A percentile compares a stretch with the other conserved stretches of the same genome.
Conservation (phyloP, 768 basidiomycete species). For the Gloeostereum incarnatum region DNA sequence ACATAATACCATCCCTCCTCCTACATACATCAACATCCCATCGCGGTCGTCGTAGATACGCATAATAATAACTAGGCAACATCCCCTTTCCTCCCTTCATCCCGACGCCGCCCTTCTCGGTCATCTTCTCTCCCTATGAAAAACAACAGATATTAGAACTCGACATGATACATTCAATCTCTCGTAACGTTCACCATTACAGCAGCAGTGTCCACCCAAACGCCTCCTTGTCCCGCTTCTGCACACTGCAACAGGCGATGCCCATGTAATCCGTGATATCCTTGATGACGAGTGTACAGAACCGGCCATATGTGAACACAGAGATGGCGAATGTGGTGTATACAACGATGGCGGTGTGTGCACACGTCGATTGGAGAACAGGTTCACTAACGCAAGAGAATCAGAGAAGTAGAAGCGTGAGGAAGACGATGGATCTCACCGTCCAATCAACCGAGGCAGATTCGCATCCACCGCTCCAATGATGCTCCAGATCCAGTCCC, state of each 20-base stretch:
- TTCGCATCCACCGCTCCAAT: constrained; percentile 81
- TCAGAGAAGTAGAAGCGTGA: background rate
- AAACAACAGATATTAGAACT: too few relatives aligned
- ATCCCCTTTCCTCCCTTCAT: too few relatives aligned
- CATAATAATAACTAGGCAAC: too few relatives aligned
- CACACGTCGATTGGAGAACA: constrained; percentile 61
- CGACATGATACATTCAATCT: too few relatives aligned
- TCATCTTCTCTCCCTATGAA: too few relatives aligned
- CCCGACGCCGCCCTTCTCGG: too few relatives aligned
- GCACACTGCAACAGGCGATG: constrained; percentile 90
- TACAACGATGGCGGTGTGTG: constrained; percentile 62
- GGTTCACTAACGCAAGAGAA: too few relatives aligned
- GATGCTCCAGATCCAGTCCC: constrained; percentile 82
- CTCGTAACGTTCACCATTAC: too few relatives aligned
- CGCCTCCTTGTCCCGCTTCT: constrained; percentile 70
- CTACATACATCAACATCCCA: too few relatives aligned
- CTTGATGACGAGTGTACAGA: constrained; percentile 73
- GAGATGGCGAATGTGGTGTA: constrained; percentile 62
- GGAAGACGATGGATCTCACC: constrained; percentile 37
- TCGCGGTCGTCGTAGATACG: too few relatives aligned
- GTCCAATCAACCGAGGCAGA: constrained; percentile 51
- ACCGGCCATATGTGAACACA: constrained; percentile 61
- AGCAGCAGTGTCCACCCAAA: constrained; percentile 48
- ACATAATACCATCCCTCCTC: too few relatives aligned
- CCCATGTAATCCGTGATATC: constrained; percentile 90